These are phyloP conservation scores for Plasmopara viticola DNA, from an alignment of 352 stramenopile genomes.

Conservation along the genomic window DNA sequence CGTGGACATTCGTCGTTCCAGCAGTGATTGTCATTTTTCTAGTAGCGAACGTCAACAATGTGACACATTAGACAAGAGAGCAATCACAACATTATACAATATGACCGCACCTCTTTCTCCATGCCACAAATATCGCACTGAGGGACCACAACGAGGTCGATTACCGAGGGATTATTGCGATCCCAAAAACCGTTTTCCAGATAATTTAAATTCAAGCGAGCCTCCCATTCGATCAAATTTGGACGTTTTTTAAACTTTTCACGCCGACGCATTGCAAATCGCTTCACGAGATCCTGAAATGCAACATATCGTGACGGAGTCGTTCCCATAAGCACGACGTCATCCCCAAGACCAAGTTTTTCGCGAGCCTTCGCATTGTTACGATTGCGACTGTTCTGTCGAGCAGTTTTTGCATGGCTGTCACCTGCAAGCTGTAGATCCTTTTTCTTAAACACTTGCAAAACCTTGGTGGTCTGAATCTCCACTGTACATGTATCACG, in stretches of 20 bases:
- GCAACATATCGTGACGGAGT: constrained; percentile 68
- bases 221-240: constrained; percentile 76
- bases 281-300: constrained; percentile 84
- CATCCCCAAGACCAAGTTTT: constrained; percentile 60
- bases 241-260: constrained; percentile 82
- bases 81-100: constrained; percentile 1
- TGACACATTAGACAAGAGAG: constrained; percentile 6
- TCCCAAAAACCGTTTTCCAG: constrained; percentile 51
- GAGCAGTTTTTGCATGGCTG: constrained; percentile 40
- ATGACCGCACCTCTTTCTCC: constrained; percentile 64
- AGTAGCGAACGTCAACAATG: not conserved
- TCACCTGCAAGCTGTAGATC: constrained; percentile 76
- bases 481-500: constrained; percentile 83
- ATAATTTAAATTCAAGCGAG: constrained; percentile 58
- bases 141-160: constrained; percentile 66
- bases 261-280: constrained; percentile 71
- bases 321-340: constrained; percentile 75
- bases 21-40: constrained; percentile 21
- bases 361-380: constrained; percentile 73
- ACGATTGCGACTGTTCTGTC: constrained; percentile 49
- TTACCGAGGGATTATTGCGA: constrained; percentile 41
- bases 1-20: constrained; percentile 75
- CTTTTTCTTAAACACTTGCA: constrained; percentile 85
- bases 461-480: constrained; percentile 54
- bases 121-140: constrained; percentile 76